Conservation (phyloP, 441 rosid genomes). For the Bruguiera hainesii region DNA sequence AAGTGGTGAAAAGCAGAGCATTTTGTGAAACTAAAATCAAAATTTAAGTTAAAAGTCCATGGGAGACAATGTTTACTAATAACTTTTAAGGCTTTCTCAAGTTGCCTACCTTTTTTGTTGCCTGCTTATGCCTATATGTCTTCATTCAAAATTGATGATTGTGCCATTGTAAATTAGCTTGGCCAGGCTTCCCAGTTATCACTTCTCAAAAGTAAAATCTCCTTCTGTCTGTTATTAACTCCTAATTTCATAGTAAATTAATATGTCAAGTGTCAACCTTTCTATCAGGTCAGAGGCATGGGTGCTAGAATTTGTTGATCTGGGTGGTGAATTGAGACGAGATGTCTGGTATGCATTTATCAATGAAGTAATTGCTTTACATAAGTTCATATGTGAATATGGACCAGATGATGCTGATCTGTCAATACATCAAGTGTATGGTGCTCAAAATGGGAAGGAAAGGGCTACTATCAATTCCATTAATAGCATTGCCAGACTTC, state of each 20-base stretch:
- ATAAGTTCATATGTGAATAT: conserved; percentile 67
- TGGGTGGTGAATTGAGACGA: conserved; percentile 93
- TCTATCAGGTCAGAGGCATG: conserved; percentile 62
- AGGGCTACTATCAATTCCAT: conserved; percentile 60
- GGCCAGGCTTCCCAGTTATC: background rate
- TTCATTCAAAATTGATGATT: background rate
- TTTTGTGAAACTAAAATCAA: no score
- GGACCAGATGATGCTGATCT: conserved; percentile 66
- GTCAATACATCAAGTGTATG: conserved; percentile 61
- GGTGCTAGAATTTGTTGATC: conserved; percentile 95
- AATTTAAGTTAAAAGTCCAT: no score
- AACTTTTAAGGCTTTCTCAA: background rate
- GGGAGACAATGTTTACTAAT: background rate
- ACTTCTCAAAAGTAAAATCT: background rate
- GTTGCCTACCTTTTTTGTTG: background rate
- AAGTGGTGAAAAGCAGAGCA: no score
- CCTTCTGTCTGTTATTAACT: background rate
- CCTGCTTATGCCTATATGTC: background rate
- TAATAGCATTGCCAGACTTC: conserved; percentile 82
- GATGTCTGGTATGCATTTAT: conserved; percentile 94
- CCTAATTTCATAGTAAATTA: conserved; percentile 4
- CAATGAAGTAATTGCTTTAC: conserved; percentile 73
- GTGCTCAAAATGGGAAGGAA: conserved; percentile 80
- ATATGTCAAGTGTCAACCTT: conserved; percentile 12
- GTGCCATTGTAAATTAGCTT: background rate